Percentiles rank a stretch among this genome's conserved stretches.
phyloP scores from a whole-genome alignment of 2,329 filamentous ascomycete species.

The Fusarium annulatum region DNA sequence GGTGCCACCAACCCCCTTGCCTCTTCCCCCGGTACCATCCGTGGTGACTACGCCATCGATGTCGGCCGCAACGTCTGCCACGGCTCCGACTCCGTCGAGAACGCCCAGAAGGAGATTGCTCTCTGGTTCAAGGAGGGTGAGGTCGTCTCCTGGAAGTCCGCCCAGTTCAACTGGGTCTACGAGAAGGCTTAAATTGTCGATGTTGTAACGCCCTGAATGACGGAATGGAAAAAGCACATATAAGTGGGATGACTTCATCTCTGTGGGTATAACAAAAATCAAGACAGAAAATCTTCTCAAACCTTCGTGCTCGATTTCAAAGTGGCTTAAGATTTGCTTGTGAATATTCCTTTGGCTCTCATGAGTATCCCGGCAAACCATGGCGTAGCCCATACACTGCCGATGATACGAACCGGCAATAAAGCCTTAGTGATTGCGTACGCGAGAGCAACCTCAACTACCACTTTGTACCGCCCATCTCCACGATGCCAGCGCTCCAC shows the following conservation, averaged over 20 bases:
- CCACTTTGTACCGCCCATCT: constrained; percentile 64
- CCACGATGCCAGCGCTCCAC: constrained; percentile 52
- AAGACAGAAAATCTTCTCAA: constrained; percentile 42
- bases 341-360: constrained; percentile 48
- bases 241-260: constrained; percentile 40
- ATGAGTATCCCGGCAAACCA: constrained; percentile 84
- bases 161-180: constrained; percentile 95
- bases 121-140: constrained; percentile 97
- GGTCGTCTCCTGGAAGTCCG: constrained; percentile 84
- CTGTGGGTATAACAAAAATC: constrained; percentile 38
- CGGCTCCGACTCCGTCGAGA: constrained; percentile 98
- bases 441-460: constrained; percentile 81
- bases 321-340: constrained; percentile 42
- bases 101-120: constrained; percentile 99
- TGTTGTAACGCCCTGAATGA: constrained; percentile 37
- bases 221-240: constrained; percentile 41
- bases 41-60: constrained; percentile 87
- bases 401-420: constrained; percentile 78
- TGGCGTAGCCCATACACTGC: constrained; percentile 89
- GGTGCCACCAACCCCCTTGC: constrained; percentile 98
- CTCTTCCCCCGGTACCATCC: constrained; percentile 97
- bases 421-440: constrained; percentile 91
- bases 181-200: constrained; percentile 75
- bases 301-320: constrained; percentile 1
- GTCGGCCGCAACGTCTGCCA: constrained; percentile 98